These are phyloP conservation scores for Psilocybe mexicana DNA, from an alignment of 1,284 basidiomycete species.

Conservation along the genomic window DNA sequence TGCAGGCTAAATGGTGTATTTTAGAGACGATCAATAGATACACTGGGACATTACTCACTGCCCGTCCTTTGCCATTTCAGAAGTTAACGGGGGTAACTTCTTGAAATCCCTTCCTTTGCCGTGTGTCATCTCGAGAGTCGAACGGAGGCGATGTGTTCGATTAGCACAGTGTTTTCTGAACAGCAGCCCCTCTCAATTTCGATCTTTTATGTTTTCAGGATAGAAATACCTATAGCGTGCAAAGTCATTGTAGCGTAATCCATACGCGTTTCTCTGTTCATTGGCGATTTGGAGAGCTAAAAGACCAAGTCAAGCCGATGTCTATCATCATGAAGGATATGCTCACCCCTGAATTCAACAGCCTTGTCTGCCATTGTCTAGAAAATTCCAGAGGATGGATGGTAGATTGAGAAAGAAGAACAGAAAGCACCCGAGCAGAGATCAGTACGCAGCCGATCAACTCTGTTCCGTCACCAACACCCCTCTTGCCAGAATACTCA, in stretches of 20 bases:
- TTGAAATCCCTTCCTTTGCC: slow-evolving; percentile 91
- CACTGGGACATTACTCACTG: slow-evolving; percentile 59
- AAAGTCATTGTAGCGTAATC: slow-evolving; percentile 87
- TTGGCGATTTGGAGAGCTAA: slow-evolving; percentile 81
- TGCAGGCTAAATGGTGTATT: slow-evolving; percentile 59
- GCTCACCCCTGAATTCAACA: slow-evolving; percentile 37
- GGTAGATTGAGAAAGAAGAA: slow-evolving; percentile 6
- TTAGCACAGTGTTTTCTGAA: slow-evolving; percentile 87
- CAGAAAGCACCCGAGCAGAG: background rate
- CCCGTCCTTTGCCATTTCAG: slow-evolving; percentile 71
- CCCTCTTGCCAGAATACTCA: no score
- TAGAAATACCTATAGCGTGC: slow-evolving; percentile 70
- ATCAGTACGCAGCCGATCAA: slow-evolving; percentile 3
- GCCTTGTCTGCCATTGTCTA: slow-evolving; percentile 32
- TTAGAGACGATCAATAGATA: slow-evolving; percentile 8
- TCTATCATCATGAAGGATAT: background rate
- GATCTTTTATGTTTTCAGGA: slow-evolving; percentile 1
- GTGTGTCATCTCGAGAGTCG: slow-evolving; percentile 82
- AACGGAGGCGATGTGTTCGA: slow-evolving; percentile 86
- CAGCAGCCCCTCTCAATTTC: background rate
- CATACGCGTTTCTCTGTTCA: slow-evolving; percentile 89
- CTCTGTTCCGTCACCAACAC: background rate
- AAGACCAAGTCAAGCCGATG: background rate
- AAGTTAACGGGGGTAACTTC: slow-evolving; percentile 65
- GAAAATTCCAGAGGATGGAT: slow-evolving; percentile 20